Evolutionary conservation across 768 basidiomycete genomes (phyloP).

Genomic region (Dioszegia crocea): DNA sequence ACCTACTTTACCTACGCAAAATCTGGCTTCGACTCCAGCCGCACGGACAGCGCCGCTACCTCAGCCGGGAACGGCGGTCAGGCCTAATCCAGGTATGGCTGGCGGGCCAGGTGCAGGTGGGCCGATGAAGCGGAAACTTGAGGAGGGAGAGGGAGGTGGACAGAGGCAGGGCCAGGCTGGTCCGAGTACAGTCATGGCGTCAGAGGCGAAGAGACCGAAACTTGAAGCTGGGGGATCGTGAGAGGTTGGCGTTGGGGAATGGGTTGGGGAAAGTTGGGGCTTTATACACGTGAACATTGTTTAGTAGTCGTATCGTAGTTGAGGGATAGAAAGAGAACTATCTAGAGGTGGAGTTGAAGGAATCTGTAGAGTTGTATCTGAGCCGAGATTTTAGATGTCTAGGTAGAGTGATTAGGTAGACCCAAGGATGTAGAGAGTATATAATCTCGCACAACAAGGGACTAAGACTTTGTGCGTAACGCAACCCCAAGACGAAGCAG

Average conservation of each 20-base stretch:
- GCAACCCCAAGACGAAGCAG: no score
- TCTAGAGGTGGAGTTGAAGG: no score
- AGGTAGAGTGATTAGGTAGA: no score
- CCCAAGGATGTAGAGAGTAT: no score
- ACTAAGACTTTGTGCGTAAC: no score
- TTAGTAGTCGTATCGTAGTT: not conserved
- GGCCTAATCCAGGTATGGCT: not conserved
- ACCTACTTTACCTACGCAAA: not conserved
- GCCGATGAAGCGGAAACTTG: conserved; percentile 20
- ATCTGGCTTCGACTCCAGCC: no score
- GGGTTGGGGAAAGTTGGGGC: not conserved
- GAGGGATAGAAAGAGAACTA: no score
- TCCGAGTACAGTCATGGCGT: conserved; percentile 2
- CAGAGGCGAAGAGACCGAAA: conserved; percentile 30
- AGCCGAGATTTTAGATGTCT: not conserved
- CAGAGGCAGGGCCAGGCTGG: not conserved
- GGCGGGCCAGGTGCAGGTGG: not conserved
- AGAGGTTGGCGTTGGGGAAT: not conserved
- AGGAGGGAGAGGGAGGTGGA: conserved; percentile 6
- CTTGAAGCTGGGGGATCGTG: conserved; percentile 15
- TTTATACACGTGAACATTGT: not conserved
- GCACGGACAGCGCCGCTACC: not conserved
- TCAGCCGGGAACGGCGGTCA: not conserved
- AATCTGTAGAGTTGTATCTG: not conserved
- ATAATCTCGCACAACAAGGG: no score